Base-by-base conservation (phyloP, 306 rosid genomes). In the Gleditsia sinensis region DNA sequence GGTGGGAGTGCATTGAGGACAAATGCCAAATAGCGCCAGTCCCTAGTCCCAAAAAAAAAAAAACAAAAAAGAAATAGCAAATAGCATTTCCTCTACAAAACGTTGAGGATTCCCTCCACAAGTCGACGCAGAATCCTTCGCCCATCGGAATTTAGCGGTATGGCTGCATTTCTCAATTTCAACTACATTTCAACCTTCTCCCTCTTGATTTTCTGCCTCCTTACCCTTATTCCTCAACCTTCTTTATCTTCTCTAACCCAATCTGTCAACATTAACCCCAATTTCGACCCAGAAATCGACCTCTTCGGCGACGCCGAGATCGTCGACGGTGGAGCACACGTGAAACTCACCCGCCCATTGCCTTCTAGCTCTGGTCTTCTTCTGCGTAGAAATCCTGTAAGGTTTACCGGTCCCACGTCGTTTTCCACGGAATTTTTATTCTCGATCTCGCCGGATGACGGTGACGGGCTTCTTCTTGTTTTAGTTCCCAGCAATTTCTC, bases 251-350 rank as follows among this genome's bases (percentile, higher is more conserved):
- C 79, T 67, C 1, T 70, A 0, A 66, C 54, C 70, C 71, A 33
- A n/a, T 1, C 85, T 62, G 40, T 60, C 1, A 11, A 43, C 58
- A 24, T 5, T 48, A 56, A 30, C 69, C 78, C 78, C 75, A 78
- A 70, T 40, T 86, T 92, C 36, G 91, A 88, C 70, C 63, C 86
- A 32, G 77, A 84, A 33, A 65, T 78, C 30, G 56, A 71, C 20
- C 85, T 92, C 71, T 19, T 83, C 75, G 93, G 90, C 12, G 91
- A 85, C 71, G 94, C 97, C 59, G 62, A 69, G 28, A 14, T 63
- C 45, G 76, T 67, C 65, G 72, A 39, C 75, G 78, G 7, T 10
- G 83, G 55, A 1, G 51, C 86, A 17, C 85, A 10, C 75, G 83
- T 89, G 42, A 72, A 11, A 1, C 85, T 89, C 79, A 89, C 91